These are phyloP conservation scores for Apophysomyces elegans DNA, from an alignment of 371 early-diverging fungal genomes.

Conservation along the genomic window DNA sequence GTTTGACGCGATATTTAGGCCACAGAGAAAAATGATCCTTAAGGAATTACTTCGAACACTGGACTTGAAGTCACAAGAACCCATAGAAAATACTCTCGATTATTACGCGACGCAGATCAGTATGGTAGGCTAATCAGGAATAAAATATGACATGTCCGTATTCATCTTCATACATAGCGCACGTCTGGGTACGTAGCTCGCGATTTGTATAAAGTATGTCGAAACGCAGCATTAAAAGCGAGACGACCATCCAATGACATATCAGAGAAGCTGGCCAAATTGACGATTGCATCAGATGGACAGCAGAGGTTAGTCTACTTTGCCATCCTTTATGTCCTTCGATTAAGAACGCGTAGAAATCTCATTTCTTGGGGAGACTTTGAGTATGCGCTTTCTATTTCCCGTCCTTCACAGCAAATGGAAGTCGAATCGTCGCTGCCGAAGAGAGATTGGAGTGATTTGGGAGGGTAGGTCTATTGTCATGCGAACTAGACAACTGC, in stretches of 20 bases:
- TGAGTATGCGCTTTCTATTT: slow-evolving; percentile 47
- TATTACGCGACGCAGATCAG: slow-evolving; percentile 34
- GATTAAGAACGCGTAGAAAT: not conserved
- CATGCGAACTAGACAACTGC: slow-evolving; percentile 33
- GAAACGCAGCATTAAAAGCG: slow-evolving; percentile 52
- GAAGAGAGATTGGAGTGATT: slow-evolving; percentile 46
- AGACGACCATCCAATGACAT: slow-evolving; percentile 23
- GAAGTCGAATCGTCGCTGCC: slow-evolving; percentile 53
- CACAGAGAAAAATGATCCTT: slow-evolving; percentile 28
- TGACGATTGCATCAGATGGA: slow-evolving; percentile 7
- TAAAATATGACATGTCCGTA: too few species aligned
- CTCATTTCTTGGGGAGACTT: slow-evolving; percentile 42
- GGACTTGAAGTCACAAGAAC: slow-evolving; percentile 7
- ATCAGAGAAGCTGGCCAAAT: slow-evolving; percentile 16
- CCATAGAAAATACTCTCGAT: slow-evolving; percentile 1
- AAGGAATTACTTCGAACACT: slow-evolving; percentile 19
- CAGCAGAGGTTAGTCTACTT: not conserved
- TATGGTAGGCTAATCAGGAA: slow-evolving; percentile 21
- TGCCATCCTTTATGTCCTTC: not conserved
- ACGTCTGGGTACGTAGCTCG: slow-evolving; percentile 69
- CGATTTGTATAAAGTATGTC: slow-evolving; percentile 54
- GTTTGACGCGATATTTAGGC: slow-evolving; percentile 20
- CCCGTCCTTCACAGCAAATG: slow-evolving; percentile 53
- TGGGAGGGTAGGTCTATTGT: slow-evolving; percentile 61
- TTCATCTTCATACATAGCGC: slow-evolving; percentile 27